Evolutionary conservation across 2,329 filamentous ascomycete species (phyloP).

Genomic region (Lasiodiplodia gonubiensis): DNA sequence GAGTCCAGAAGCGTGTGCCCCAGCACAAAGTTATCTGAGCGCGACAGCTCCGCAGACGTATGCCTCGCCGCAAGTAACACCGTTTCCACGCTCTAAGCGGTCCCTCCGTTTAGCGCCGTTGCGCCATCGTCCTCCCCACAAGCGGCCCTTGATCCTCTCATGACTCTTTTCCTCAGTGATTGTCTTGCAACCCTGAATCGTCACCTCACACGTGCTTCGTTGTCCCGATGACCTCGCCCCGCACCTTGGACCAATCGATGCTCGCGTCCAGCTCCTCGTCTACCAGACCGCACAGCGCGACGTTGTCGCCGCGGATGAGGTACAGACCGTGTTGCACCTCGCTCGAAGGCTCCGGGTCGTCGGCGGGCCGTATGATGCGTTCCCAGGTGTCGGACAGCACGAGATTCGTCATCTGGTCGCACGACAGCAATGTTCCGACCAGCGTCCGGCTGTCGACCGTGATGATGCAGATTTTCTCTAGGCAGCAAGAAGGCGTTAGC

Average conservation of each 20-base stretch:
- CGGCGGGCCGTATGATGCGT: slow-evolving; percentile 83
- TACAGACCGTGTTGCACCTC: slow-evolving; percentile 87
- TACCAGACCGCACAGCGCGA: slow-evolving; percentile 85
- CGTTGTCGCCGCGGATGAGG: slow-evolving; percentile 91
- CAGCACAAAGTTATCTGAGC: neutral
- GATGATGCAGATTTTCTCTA: slow-evolving; percentile 90
- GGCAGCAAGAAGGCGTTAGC: slow-evolving; percentile 29
- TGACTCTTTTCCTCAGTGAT: neutral
- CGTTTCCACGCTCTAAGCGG: neutral
- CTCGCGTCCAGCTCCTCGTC: slow-evolving; percentile 87
- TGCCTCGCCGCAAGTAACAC: neutral
- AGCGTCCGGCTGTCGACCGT: slow-evolving; percentile 88
- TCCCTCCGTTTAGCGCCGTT: neutral
- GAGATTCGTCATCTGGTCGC: slow-evolving; percentile 91
- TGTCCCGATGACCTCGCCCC: slow-evolving; percentile 79
- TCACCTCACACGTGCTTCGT: slow-evolving; percentile 69
- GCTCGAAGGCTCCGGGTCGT: slow-evolving; percentile 80
- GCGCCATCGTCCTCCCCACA: slow-evolving; percentile 3
- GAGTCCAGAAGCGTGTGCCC: neutral
- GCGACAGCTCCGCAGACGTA: neutral
- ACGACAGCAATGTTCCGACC: slow-evolving; percentile 77
- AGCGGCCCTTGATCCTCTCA: neutral
- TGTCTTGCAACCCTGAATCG: too few species aligned
- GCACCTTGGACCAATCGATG: slow-evolving; percentile 92
- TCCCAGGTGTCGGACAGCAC: slow-evolving; percentile 84